Percentiles rank a stretch among this genome's conserved stretches.
These are phyloP conservation scores for Trypanosoma cruzi DNA, from an alignment of 208 protist species.

Conservation along the genomic window DNA sequence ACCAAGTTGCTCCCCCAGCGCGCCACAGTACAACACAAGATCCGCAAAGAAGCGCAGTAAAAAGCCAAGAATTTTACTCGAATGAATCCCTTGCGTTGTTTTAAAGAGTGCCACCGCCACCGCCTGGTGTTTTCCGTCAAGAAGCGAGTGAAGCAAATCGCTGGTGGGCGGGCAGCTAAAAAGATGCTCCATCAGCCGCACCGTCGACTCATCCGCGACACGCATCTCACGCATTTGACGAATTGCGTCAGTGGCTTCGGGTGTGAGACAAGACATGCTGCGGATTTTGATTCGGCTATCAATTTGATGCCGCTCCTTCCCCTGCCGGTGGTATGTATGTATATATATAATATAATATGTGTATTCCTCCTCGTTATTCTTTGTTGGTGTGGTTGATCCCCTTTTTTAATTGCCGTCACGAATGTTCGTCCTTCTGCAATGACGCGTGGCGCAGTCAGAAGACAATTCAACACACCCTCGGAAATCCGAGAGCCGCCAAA, in stretches of 20 bases:
- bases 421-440: background rate
- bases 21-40: conserved; percentile 44
- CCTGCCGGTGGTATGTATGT: background rate
- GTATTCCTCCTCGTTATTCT: too few relatives aligned
- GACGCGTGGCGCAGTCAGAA: background rate
- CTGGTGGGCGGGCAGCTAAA: conserved; percentile 63
- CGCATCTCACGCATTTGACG: conserved; percentile 64
- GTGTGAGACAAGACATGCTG: conserved; percentile 63
- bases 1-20: conserved; percentile 60
- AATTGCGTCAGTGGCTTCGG: conserved; percentile 69
- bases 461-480: too few relatives aligned
- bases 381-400: too few relatives aligned
- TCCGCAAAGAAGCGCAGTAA: conserved; percentile 82
- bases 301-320: background rate
- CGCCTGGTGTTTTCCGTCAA: conserved; percentile 50
- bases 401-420: background rate
- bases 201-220: conserved; percentile 57
- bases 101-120: conserved; percentile 68
- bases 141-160: conserved; percentile 57
- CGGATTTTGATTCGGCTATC: background rate
- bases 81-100: conserved; percentile 42
- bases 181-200: conserved; percentile 78
- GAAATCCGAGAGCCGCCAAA: background rate
- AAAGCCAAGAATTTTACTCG: conserved; percentile 59
- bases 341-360: too few relatives aligned